phyloP scores from a whole-genome alignment of 1,139 yeast species.

The Entelexis sorbosivorans region DNA sequence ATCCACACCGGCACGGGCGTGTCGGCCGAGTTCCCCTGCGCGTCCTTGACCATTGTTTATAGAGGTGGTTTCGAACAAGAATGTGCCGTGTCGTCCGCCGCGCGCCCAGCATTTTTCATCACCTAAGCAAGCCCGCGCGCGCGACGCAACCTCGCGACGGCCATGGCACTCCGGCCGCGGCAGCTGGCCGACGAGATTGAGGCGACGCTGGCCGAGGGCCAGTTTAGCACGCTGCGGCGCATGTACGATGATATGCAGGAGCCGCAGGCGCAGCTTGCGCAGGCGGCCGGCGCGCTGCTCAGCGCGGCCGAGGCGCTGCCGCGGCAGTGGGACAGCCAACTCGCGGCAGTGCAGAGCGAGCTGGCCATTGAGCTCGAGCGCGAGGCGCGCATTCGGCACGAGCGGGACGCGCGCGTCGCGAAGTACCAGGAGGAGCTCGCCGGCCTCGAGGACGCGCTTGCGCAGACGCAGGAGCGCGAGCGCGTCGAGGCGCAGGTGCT shows the following conservation, averaged over 20 bases:
- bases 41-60: neutral
- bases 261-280: neutral
- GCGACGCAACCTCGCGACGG: neutral
- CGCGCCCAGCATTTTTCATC: neutral
- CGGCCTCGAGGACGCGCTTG: neutral
- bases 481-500: constrained; percentile 1
- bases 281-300: neutral
- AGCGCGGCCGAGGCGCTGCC: constrained; percentile 3
- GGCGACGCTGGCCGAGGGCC: constrained; percentile 1
- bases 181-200: constrained; percentile 7
- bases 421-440: constrained; percentile 1
- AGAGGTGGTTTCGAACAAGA: neutral
- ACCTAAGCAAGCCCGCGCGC: neutral
- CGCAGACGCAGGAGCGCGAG: constrained; percentile 2
- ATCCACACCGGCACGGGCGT: constrained; percentile 44
- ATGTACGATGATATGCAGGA: constrained; percentile 3
- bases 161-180: constrained; percentile 3
- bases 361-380: constrained; percentile 3
- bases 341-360: neutral
- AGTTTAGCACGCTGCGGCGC: neutral
- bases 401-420: constrained; percentile 1
- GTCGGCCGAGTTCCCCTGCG: constrained; percentile 15
- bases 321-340: neutral
- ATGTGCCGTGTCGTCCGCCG: neutral
- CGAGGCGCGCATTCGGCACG: neutral